Evolutionary conservation across 2,329 filamentous ascomycete genomes (phyloP).

Genomic region (Epichloe uncinata): DNA sequence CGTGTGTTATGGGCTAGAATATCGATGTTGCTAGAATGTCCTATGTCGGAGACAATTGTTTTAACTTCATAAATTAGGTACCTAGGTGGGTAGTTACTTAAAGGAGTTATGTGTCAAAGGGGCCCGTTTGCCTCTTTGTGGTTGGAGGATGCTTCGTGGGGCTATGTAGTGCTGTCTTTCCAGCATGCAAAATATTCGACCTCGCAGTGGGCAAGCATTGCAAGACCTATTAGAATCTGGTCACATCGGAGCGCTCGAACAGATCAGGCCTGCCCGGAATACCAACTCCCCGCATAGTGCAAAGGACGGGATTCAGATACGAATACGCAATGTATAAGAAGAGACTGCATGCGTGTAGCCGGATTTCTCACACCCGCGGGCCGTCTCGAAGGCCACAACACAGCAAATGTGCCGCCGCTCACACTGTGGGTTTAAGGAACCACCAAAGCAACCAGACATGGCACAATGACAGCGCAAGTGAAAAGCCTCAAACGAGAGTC

Average conservation of each 20-base stretch:
- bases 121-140: no score
- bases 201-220: no score
- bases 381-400: neutral
- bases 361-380: neutral
- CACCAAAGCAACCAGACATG: neutral
- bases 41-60: no score
- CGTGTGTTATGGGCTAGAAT: no score
- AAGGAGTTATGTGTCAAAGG: no score
- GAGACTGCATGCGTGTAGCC: neutral
- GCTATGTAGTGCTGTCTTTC: no score
- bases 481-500: slow-evolving; percentile 22
- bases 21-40: no score
- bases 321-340: neutral
- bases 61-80: no score
- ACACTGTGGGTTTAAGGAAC: neutral
- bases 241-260: neutral
- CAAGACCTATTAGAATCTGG: no score
- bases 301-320: neutral
- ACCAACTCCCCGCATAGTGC: neutral
- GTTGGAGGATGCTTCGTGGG: no score
- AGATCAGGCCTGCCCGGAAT: neutral
- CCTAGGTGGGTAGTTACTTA: no score
- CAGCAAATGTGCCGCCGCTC: neutral
- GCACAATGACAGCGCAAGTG: neutral
- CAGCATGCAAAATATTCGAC: no score